phyloP scores from a whole-genome alignment of 2,329 filamentous ascomycete genomes.

The Thielaviopsis populi region DNA sequence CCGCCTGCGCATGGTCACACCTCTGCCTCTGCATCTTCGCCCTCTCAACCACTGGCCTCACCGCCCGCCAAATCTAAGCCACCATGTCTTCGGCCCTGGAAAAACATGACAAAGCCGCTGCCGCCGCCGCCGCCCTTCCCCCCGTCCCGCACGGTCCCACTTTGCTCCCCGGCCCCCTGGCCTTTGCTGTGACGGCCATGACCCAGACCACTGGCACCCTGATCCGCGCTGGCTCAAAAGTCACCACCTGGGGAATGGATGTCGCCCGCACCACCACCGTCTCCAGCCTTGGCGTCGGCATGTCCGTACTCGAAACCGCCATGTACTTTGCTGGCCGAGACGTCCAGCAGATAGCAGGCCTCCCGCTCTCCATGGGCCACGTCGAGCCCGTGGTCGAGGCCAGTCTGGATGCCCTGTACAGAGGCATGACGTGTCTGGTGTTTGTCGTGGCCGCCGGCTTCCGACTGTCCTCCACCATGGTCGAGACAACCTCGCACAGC shows the following conservation, averaged over 20 bases:
- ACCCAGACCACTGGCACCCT: slow-evolving; percentile 45
- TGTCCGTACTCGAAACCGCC: slow-evolving; percentile 39
- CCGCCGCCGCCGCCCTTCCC: background rate
- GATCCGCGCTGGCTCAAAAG: slow-evolving; percentile 37
- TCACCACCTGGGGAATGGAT: slow-evolving; percentile 37
- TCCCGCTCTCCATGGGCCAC: slow-evolving; percentile 27
- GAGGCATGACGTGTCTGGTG: slow-evolving; percentile 41
- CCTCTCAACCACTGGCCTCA: background rate
- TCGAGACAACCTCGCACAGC: slow-evolving; percentile 39
- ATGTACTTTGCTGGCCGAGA: slow-evolving; percentile 38
- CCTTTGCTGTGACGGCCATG: slow-evolving; percentile 44
- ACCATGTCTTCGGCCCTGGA: slow-evolving; percentile 7
- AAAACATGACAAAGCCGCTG: background rate
- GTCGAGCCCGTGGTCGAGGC: slow-evolving; percentile 42
- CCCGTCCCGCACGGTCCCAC: slow-evolving; percentile 24
- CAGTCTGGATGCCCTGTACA: slow-evolving; percentile 41
- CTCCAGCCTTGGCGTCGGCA: slow-evolving; percentile 41
- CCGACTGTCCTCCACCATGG: slow-evolving; percentile 39
- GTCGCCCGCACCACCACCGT: slow-evolving; percentile 41
- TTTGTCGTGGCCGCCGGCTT: slow-evolving; percentile 49
- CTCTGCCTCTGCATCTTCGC: background rate
- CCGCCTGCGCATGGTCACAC: background rate
- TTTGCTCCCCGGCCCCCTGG: slow-evolving; percentile 42
- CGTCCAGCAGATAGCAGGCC: slow-evolving; percentile 20
- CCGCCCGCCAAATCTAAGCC: background rate